Percentiles rank a stretch among this genome's conserved stretches.
These are phyloP conservation scores for Torulaspora pretoriensis DNA, from an alignment of 1,139 yeast species.

Conservation along the genomic window DNA sequence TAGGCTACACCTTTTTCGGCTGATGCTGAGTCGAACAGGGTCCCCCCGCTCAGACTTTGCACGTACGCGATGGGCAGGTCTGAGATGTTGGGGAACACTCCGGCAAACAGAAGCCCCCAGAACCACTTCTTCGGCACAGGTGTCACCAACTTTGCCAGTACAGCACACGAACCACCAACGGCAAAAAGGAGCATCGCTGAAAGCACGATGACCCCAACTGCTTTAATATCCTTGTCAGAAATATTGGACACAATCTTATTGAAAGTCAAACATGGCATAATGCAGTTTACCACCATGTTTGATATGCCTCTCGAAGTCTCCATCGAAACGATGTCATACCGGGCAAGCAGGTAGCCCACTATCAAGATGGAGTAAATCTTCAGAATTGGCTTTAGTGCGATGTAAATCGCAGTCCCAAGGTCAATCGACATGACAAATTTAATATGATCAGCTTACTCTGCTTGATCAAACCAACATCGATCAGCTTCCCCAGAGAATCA, in stretches of 20 bases:
- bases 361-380: slow-evolving; percentile 76
- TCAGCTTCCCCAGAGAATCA: neutral
- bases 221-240: slow-evolving; percentile 66
- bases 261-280: slow-evolving; percentile 77
- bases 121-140: slow-evolving; percentile 69
- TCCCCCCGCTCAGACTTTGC: slow-evolving; percentile 70
- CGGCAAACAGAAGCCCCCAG: slow-evolving; percentile 73
- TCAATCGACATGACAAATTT: slow-evolving; percentile 31
- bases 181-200: slow-evolving; percentile 60
- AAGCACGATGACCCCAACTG: slow-evolving; percentile 67
- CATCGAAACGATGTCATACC: slow-evolving; percentile 61
- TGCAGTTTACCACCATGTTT: slow-evolving; percentile 62
- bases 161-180: slow-evolving; percentile 43
- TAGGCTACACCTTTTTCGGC: slow-evolving; percentile 79
- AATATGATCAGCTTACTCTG: neutral
- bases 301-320: slow-evolving; percentile 73
- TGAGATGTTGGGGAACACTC: slow-evolving; percentile 74
- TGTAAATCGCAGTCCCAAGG: slow-evolving; percentile 68
- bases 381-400: slow-evolving; percentile 81
- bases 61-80: slow-evolving; percentile 88
- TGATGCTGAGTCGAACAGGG: slow-evolving; percentile 50
- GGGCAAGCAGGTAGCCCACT: slow-evolving; percentile 65
- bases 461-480: neutral
- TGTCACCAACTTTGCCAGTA: slow-evolving; percentile 35
- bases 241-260: slow-evolving; percentile 68